Percentiles rank a stretch among this genome's conserved stretches.
Evolutionary conservation across 768 basidiomycete genomes (phyloP).

Genomic region (Boletus vinaceobasis): DNA sequence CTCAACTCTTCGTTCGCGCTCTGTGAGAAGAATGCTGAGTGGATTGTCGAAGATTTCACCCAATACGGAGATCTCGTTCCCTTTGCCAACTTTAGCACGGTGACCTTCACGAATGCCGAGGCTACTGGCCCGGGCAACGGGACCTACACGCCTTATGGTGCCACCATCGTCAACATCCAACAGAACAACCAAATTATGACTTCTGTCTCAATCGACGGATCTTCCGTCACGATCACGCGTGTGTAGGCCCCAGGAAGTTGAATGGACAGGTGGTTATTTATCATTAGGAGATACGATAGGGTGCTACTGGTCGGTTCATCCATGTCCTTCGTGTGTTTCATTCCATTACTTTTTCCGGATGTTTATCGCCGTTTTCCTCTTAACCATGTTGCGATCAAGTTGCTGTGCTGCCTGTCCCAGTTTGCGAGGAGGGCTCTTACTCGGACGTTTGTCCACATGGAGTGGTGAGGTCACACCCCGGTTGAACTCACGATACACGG

Average conservation of each 20-base stretch:
- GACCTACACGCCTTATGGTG: background rate
- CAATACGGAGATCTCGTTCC: background rate
- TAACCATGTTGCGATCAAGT: background rate
- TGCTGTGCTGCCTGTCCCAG: background rate
- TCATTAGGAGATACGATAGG: background rate
- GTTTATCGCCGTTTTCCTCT: background rate
- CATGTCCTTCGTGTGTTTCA: background rate
- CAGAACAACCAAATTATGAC: conserved; percentile 2
- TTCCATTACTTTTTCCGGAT: background rate
- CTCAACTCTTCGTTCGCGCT: conserved; percentile 1
- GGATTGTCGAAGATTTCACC: conserved; percentile 7
- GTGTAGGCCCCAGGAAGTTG: background rate
- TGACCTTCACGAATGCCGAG: conserved; percentile 3
- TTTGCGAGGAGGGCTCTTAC: background rate
- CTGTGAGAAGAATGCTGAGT: conserved; percentile 3
- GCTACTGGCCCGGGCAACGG: background rate
- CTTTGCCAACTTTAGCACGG: conserved; percentile 2
- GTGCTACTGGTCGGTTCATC: background rate
- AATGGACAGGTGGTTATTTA: background rate
- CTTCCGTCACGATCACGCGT: background rate
- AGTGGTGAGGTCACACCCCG: background rate
- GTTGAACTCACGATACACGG: too few relatives aligned
- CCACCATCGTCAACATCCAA: background rate
- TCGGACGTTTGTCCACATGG: background rate
- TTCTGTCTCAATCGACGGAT: background rate